phyloP scores from a whole-genome alignment of 2,329 filamentous ascomycete genomes.

The Ophiosphaerella narmari region DNA sequence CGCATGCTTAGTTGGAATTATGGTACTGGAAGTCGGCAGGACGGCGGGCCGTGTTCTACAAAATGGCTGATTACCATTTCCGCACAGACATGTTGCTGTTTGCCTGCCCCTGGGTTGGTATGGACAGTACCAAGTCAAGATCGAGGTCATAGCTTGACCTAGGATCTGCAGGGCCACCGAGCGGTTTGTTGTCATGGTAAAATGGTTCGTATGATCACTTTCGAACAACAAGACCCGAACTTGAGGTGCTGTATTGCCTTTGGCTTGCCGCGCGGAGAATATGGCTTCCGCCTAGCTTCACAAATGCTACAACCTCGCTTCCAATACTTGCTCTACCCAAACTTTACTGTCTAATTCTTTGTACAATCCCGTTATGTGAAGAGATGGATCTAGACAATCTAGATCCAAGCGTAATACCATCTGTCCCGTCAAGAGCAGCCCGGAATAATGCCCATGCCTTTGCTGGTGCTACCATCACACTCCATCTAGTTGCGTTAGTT shows the following conservation, averaged over 20 bases:
- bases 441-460: slow-evolving; percentile 7
- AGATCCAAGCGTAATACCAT: slow-evolving; percentile 10
- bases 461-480: slow-evolving; percentile 11
- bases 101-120: not conserved
- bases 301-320: no score
- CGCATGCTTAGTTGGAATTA: no score
- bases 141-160: not conserved
- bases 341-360: not conserved
- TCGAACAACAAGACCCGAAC: not conserved
- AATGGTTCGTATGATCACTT: not conserved
- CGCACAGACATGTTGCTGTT: no score
- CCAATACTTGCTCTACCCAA: not conserved
- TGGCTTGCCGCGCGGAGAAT: not conserved
- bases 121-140: slow-evolving; percentile 1
- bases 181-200: not conserved
- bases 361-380: not conserved
- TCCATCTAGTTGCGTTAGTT: slow-evolving; percentile 14
- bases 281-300: no score
- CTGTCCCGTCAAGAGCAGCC: slow-evolving; percentile 6
- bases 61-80: no score
- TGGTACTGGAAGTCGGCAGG: no score
- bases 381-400: not conserved
- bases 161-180: not conserved
- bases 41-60: no score
- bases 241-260: not conserved